A percentile compares a stretch with the other conserved stretches of the same genome.
Conservation (phyloP, 768 basidiomycete genomes). For the Clitopilus hobsonii region DNA sequence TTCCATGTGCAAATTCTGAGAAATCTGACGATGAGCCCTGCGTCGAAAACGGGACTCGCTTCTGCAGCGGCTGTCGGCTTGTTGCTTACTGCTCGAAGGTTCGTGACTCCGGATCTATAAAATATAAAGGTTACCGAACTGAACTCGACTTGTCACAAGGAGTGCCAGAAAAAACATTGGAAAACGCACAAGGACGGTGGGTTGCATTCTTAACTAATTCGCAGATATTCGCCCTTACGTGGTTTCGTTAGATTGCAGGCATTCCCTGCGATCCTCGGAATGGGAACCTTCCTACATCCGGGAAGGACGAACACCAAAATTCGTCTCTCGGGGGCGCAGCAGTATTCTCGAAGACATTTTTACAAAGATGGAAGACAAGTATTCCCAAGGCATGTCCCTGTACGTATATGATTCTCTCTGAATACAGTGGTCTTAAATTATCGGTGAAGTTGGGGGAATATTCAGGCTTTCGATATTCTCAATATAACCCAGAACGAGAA, state of each 20-base stretch:
- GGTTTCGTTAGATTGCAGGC: background rate
- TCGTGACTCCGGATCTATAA: background rate
- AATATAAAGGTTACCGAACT: background rate
- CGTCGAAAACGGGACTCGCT: background rate
- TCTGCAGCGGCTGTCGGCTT: background rate
- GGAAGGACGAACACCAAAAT: slow-evolving; percentile 15
- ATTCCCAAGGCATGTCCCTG: slow-evolving; percentile 15
- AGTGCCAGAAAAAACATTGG: slow-evolving; percentile 1
- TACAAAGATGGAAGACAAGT: slow-evolving; percentile 5
- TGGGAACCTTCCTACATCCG: slow-evolving; percentile 7
- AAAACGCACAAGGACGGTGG: background rate
- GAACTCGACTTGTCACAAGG: background rate
- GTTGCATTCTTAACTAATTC: background rate
- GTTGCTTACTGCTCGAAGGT: background rate
- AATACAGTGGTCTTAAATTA: background rate
- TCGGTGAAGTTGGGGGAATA: slow-evolving; percentile 25
- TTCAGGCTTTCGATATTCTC: slow-evolving; percentile 22
- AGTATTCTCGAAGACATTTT: slow-evolving; percentile 1
- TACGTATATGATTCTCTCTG: slow-evolving; percentile 3
- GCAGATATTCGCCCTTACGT: background rate
- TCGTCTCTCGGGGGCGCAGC: slow-evolving; percentile 3
- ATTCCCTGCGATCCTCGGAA: background rate
- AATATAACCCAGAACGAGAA: slow-evolving; percentile 24
- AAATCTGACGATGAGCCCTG: background rate
- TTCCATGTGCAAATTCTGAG: background rate